Evolutionary conservation across 2,329 filamentous ascomycete species (phyloP), one percentile per base, ranked within the genome.

Genomic region (Mycosphaerelloides madeirae): DNA sequence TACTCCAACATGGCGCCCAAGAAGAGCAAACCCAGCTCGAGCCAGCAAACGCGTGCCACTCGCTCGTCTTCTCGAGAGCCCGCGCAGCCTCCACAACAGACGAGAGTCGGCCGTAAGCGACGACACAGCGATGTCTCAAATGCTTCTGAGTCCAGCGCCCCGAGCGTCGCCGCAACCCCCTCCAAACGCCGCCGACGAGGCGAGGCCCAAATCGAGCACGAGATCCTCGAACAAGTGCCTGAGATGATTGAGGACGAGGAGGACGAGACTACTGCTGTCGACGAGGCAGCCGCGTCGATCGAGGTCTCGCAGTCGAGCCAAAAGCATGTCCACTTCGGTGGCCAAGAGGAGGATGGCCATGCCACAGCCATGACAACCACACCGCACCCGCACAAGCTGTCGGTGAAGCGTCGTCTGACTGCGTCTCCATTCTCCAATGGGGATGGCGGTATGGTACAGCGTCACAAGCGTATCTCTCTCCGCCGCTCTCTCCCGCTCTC

Each of bases 331-430:
- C 57, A 57, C 46, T 65, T 65, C 35, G 55, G 54, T 20, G 50
- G 51, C 19, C 45, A 49, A 29, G 44, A 40, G 46, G 47, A 50
- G 31, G 50, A 44, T 31, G 50, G 57, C 4, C 44, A 43, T 32
- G 43, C 54, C 2, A 63, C 62, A 3, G 59, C 62, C 5, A 57
- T 57, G 15, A 56, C 63, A 43, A 54, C 61, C 38, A 65, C 63
- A 7, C 63, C 63, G 15, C 56, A 64, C 39, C 60, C 50, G 44
- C 43, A 59, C 57, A 53, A 55, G 38, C 50, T 57, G 50, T 44
- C 58, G 6, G 38, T 62, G 34, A 63, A 58, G 49, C 61, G 61
- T 19, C 61, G 63, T 20, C 48, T 54, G 35, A 65, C 62, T 5
- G 49, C 52, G 14, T 65, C 63, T 3, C 60, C 62, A 6, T 38